These are phyloP conservation scores for Rhododendron ferrugineum DNA, from an alignment of 148 eudicot genomes.

Conservation along the genomic window DNA sequence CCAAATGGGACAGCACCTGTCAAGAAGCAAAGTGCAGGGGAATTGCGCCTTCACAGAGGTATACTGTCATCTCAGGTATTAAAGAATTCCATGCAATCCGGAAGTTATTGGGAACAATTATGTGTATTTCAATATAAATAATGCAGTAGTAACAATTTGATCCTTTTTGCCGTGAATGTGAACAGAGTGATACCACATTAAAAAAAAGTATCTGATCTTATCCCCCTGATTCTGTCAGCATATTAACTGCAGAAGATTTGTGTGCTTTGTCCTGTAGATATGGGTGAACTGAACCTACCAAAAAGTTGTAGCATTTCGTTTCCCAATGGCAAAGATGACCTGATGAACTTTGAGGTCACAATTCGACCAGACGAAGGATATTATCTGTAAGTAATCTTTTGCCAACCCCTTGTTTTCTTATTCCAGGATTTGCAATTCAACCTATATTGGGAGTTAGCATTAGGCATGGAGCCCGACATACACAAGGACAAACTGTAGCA, in stretches of 20 bases:
- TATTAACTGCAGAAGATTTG: not conserved
- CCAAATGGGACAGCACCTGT: slow-evolving; percentile 52
- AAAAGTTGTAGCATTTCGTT: slow-evolving; percentile 60
- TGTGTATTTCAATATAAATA: not conserved
- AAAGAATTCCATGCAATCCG: not conserved
- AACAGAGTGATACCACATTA: not conserved
- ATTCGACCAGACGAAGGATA: slow-evolving; percentile 85
- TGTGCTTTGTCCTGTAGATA: slow-evolving; percentile 40
- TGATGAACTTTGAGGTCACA: slow-evolving; percentile 87
- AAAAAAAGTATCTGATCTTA: not conserved
- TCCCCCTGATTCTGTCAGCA: not conserved
- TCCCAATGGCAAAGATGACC: slow-evolving; percentile 78
- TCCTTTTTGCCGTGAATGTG: not conserved
- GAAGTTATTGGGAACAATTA: not conserved
- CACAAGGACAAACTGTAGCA: not conserved
- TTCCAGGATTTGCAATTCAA: not conserved
- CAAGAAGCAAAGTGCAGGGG: slow-evolving; percentile 89
- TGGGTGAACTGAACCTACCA: slow-evolving; percentile 76
- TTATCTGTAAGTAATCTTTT: slow-evolving; percentile 47
- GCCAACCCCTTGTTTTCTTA: not conserved
- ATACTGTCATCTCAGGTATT: not conserved
- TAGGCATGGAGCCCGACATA: not conserved
- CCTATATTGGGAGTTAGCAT: not conserved
- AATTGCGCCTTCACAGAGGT: slow-evolving; percentile 81
- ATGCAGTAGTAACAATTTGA: not conserved